Base-by-base conservation (phyloP, 768 basidiomycete species). In the Tulasnella calospora region DNA sequence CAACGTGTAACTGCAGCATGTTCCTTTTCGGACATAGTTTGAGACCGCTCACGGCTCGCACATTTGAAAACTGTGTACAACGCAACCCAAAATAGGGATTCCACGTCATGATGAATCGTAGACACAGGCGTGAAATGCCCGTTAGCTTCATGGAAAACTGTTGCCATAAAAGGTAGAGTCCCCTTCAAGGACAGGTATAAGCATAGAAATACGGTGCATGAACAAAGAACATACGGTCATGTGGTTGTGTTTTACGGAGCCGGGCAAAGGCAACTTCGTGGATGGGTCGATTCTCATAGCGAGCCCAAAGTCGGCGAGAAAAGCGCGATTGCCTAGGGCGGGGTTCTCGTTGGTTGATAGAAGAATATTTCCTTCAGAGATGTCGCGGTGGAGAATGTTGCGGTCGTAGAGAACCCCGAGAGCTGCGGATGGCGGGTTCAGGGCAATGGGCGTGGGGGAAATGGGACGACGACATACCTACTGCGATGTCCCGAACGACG, bases 281-380 rank as follows among this genome's bases (percentile, higher is more conserved):
- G 17, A 2, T 2, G 47, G 47, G 2, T 51, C 23, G 17, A 51
- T 21, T 51, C 9, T 51, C 47, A n/a, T 51, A 2, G 61, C 27
- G n/a, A 67, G 33, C n/a, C 61, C 61, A 35, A 67, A 67, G 27
- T 67, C 61, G 61, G 33, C 6, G 17, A 67, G 61, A 15, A 67
- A 67, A 12, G 61, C 61, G 51, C 61, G 61, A 27, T 15, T 35
- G 30, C 33, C 33, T 67, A 30, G 3, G 12, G 13, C 61, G 3
- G 27, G 27, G 13, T 30, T 19, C 61, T 33, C 23, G 8, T 51
- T 23, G 51, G 23, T 7, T 5, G 51, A 51, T 21, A 74, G 33
- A 19, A 74, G 51, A 8, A 74, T 38, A n/a, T 74, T 74, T 23
- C 73, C 73, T 38, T 33, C 33, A 3, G 73, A 74, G 73, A 74